Percentiles rank a stretch among this genome's conserved stretches.
Conservation (phyloP, 2,329 filamentous ascomycete species). For the Botrytis fabae region DNA sequence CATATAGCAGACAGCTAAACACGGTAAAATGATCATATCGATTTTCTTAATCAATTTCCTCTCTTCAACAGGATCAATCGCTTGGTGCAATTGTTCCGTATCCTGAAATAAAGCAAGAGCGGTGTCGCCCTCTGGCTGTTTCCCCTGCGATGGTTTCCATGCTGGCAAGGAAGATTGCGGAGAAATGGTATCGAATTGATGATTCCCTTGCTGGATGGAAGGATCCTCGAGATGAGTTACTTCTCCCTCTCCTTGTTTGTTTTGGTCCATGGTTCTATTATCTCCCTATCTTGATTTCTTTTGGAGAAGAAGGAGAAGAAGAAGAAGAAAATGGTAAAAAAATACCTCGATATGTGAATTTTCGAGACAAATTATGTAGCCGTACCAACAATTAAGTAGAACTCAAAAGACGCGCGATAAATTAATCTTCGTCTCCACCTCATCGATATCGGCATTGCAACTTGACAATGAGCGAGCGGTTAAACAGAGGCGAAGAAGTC, state of each 20-base stretch:
- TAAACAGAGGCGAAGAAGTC: not conserved
- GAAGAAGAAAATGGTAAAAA: not conserved
- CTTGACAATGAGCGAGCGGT: not conserved
- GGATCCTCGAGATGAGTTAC: not conserved
- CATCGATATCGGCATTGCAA: not conserved
- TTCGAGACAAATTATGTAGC: not conserved
- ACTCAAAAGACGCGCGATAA: not conserved
- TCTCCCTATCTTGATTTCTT: not conserved
- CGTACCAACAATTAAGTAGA: not conserved
- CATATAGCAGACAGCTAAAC: conserved; percentile 13
- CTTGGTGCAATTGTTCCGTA: conserved; percentile 9
- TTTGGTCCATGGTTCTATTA: not conserved
- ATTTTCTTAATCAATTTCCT: conserved; percentile 8
- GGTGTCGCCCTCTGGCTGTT: not conserved
- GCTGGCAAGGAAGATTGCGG: not conserved
- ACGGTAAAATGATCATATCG: conserved; percentile 15
- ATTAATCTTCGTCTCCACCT: not conserved
- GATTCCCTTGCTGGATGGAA: not conserved
- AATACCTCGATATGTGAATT: not conserved
- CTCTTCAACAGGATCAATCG: not conserved
- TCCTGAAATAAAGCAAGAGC: conserved; percentile 12
- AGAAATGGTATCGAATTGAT: not conserved
- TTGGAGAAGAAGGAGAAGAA: not conserved
- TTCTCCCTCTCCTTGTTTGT: not conserved
- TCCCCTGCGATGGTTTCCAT: not conserved